Conservation (phyloP, 2,329 filamentous ascomycete genomes). For the Elsinoe ampelina region DNA sequence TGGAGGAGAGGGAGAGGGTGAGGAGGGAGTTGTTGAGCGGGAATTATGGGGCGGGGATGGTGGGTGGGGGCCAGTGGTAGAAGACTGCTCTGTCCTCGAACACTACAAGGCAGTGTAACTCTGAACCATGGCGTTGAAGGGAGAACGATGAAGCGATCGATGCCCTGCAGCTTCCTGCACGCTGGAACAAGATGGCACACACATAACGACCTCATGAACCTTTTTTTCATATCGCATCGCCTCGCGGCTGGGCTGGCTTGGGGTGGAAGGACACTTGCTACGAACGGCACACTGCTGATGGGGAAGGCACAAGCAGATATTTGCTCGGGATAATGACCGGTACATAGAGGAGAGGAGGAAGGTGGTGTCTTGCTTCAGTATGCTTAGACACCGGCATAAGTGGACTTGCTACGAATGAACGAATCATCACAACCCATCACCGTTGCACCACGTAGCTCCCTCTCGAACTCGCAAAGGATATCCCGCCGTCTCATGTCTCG, state of each 20-base stretch:
- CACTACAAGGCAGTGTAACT: too few relatives aligned
- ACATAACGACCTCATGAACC: neutral
- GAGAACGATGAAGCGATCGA: neutral
- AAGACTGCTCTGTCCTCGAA: too few relatives aligned
- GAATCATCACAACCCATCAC: neutral
- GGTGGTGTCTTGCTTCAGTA: neutral
- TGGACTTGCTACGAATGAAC: neutral
- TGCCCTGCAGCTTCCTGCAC: neutral
- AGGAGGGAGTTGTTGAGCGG: constrained; percentile 7
- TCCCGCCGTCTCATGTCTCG: too few relatives aligned
- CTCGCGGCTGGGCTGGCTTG: neutral
- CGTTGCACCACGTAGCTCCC: too few relatives aligned
- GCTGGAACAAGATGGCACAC: neutral
- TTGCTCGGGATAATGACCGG: neutral
- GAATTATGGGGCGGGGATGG: constrained; percentile 7
- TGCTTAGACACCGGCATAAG: neutral
- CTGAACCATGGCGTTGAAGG: neutral
- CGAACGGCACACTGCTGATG: neutral
- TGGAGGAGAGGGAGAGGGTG: constrained; percentile 9
- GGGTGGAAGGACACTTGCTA: neutral
- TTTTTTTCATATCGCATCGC: constrained; percentile 3
- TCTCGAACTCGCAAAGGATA: too few relatives aligned
- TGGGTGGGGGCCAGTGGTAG: constrained; percentile 3
- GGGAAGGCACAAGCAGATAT: too few relatives aligned
- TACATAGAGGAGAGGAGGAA: neutral